Evolutionary conservation across 768 basidiomycete genomes (phyloP), one percentile per base, ranked within the genome.

Genomic region (Tephrocybe rancida): DNA sequence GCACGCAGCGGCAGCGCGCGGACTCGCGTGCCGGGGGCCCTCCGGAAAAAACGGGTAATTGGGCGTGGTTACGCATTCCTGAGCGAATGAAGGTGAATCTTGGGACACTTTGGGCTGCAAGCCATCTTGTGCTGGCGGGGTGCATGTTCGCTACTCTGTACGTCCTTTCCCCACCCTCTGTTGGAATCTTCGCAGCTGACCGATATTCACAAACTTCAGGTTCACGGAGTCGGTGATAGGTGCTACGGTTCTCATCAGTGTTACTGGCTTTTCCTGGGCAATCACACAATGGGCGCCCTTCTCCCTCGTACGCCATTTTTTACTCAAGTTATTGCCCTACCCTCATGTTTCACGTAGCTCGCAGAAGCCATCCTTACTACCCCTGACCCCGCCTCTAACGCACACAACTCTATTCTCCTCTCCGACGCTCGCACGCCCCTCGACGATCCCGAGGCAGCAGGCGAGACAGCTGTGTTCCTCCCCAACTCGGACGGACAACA

Each of bases 241-340:
- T 0, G 88, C 92, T 16, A 93, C 89, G 0, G 51, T 86, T 11
- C 78, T 98, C 55, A 83, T 97, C 46, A 81, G 87, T 7, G 59
- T 90, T 11, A 87, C 87, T 6, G 96, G 96, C 0, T 88, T 97
- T 61, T 88, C 90, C n/a, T 97, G 90, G 92, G 93, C 94, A 5
- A 79, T 98, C 47, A 83, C 87, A 0, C 88, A 89, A 69, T 98
- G 95, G 96, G 93, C 87, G 3, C 95, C 95, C 2, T 96, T 92
- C 70, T 85, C 93, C 0, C 69, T 98, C 64, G 92, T 95, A 58
- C 43, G 84, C 16, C 25, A 25, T 35, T 6, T 52, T 30, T 24
- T 32, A 41, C 13, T 9, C 32, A 13, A 18, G 8, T 13, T 4
- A 4, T 19, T 30, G 25, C 39, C 10, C 38, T 19, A 24, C 47